Evolutionary conservation across 2,329 filamentous ascomycete genomes (phyloP).

Genomic region (Paracorniculantispora psalliotae): DNA sequence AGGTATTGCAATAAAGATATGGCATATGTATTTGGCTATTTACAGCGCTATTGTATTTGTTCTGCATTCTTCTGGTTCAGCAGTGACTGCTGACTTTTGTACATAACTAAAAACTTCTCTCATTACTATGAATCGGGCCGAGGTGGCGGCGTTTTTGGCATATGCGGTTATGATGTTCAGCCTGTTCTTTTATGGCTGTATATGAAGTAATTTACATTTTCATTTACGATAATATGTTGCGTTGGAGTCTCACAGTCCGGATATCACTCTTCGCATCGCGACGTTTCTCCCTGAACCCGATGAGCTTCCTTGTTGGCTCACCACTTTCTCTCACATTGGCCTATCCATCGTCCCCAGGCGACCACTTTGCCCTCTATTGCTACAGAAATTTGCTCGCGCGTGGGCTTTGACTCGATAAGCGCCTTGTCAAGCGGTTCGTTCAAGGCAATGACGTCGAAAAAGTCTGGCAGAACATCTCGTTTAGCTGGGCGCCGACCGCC

Average conservation of each 20-base stretch:
- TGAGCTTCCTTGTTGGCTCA: constrained; percentile 19
- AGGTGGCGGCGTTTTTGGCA: neutral
- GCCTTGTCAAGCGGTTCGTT: constrained; percentile 35
- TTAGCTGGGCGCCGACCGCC: neutral
- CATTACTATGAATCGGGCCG: neutral
- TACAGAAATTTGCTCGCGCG: constrained; percentile 36
- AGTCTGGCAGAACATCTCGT: constrained; percentile 27
- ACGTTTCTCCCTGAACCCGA: no score
- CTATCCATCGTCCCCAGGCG: constrained; percentile 46
- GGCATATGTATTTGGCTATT: neutral
- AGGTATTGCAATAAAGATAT: neutral
- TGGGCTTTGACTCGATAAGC: constrained; percentile 33
- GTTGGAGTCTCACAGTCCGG: no score
- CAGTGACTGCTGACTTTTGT: neutral
- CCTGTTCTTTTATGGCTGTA: neutral
- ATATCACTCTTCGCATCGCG: no score
- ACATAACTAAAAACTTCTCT: neutral
- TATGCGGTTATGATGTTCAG: neutral
- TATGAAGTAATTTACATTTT: no score
- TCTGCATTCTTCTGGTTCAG: neutral
- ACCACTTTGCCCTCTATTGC: constrained; percentile 43
- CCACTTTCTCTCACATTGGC: constrained; percentile 36
- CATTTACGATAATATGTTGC: no score
- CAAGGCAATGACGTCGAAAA: constrained; percentile 45
- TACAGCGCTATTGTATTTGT: neutral